Base-by-base conservation (phyloP, 2,329 filamentous ascomycete genomes). In the Trichophyton rubrum region DNA sequence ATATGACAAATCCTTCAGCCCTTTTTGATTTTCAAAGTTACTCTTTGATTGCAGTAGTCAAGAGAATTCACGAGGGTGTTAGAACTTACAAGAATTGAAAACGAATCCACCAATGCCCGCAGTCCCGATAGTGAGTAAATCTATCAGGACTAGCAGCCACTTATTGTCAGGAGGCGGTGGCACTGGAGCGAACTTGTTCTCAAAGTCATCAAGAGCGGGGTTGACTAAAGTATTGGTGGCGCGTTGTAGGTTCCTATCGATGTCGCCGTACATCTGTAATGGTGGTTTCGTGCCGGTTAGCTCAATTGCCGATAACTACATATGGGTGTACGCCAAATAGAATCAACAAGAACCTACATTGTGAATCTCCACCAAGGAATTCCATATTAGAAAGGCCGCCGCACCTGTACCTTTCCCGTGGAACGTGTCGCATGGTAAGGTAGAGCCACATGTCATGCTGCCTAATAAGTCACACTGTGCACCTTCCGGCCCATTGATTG, bases 351-450 rank as follows among this genome's bases (percentile, higher is more conserved):
- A 47, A 24, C 43, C 3, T 47, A 47, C 43, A 20, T 47, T 22
- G 7, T 47, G 43, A 24, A 47, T 9, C 9, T 11, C 3, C 2
- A 22, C 17, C 7, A 47, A 22, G 24, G 64, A 65, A 43, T 62
- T 60, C 56, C 24, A 64, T 56, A 66, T 65, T 15, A 66, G 30
- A 35, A 62, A n/a, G 11, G 59, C 65, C 27, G 64, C 65, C 24
- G 65, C 47, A 8, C 64, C 64, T 2, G 62, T 62, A 0, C 6
- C 27, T 20, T 33, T 33, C 35, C 24, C 22, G 9, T 33, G 7
- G n/a, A 40, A 33, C 17, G 24, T 4, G 43, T 11, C 17, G 43
- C 43, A 45, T 4, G 7, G 6, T 9, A 20, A 8, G n/a, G 43
- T 1, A 20, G n/a, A 22, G n/a, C n/a, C 2, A 45, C 43, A 45